A percentile compares a stretch with the other conserved stretches of the same genome.
Conservation (phyloP, 2,329 filamentous ascomycete species). For the Chrysoporthe puriensis region DNA sequence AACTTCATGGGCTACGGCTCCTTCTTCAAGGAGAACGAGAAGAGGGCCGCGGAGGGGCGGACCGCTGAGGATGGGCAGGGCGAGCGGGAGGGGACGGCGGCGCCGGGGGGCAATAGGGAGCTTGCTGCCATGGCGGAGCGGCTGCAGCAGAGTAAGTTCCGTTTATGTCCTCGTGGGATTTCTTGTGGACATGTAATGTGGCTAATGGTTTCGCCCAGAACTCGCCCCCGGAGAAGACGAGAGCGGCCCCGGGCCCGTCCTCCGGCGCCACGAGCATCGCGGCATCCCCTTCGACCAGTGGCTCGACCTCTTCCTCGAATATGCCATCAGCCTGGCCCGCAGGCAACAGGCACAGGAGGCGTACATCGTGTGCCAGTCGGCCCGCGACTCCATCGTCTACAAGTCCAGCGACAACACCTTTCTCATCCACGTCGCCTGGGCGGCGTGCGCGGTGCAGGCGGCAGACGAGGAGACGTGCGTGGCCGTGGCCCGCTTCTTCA, state of each 20-base stretch:
- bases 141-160: conserved; percentile 54
- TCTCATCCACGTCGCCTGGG: conserved; percentile 76
- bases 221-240: conserved; percentile 40
- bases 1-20: conserved; percentile 53
- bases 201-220: conserved; percentile 32
- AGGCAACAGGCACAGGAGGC: conserved; percentile 69
- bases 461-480: conserved; percentile 78
- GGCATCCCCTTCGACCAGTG: conserved; percentile 82
- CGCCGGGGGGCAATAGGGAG: conserved; percentile 42
- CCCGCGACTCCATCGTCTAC: conserved; percentile 81
- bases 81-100: conserved; percentile 15
- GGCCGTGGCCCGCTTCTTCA: conserved; percentile 78
- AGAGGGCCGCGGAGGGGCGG: conserved; percentile 24
- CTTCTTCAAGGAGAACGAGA: conserved; percentile 41
- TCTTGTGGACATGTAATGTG: not conserved
- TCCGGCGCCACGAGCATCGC: conserved; percentile 50
- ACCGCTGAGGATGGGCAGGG: conserved; percentile 30
- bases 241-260: conserved; percentile 35
- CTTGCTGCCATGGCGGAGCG: conserved; percentile 60
- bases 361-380: conserved; percentile 79
- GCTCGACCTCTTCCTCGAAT: conserved; percentile 89
- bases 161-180: not conserved
- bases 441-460: conserved; percentile 76
- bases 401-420: conserved; percentile 70
- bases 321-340: conserved; percentile 76